Evolutionary conservation across 2,329 filamentous ascomycete species (phyloP).

Genomic region (Saccharata proteae): DNA sequence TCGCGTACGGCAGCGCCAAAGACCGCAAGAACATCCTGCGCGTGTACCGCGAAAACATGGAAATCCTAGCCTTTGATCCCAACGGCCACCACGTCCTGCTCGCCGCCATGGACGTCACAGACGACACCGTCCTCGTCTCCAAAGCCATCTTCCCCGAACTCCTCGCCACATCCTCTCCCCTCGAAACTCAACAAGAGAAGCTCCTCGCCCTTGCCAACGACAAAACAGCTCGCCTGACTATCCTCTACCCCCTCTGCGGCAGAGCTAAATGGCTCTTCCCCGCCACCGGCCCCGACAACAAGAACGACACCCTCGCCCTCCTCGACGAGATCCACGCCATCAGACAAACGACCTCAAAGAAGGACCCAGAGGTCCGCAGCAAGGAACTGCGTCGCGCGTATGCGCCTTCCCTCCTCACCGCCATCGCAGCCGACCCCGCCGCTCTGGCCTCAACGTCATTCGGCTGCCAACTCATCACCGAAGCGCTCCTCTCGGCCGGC

Average conservation of each 20-base stretch:
- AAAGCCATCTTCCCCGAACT: conserved; percentile 85
- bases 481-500: conserved; percentile 67
- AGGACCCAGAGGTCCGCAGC: conserved; percentile 65
- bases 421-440: conserved; percentile 55
- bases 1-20: conserved; percentile 81
- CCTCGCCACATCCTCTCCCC: conserved; percentile 36
- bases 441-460: conserved; percentile 64
- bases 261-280: conserved; percentile 52
- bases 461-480: conserved; percentile 75
- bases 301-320: conserved; percentile 43
- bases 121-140: conserved; percentile 79
- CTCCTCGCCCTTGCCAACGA: conserved; percentile 54
- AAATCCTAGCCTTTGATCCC: conserved; percentile 69
- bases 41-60: conserved; percentile 80
- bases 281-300: not conserved
- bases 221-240: conserved; percentile 49
- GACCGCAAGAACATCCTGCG: conserved; percentile 82
- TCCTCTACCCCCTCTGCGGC: conserved; percentile 70
- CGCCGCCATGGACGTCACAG: conserved; percentile 78
- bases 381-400: conserved; percentile 64
- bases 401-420: conserved; percentile 61
- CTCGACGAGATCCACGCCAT: conserved; percentile 69
- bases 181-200: conserved; percentile 45
- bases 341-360: conserved; percentile 79
- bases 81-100: conserved; percentile 73